A percentile compares a stretch with the other conserved stretches of the same genome.
phyloP scores from a whole-genome alignment of 192 early-diverging fungal species.

The Linnemannia elongata region DNA sequence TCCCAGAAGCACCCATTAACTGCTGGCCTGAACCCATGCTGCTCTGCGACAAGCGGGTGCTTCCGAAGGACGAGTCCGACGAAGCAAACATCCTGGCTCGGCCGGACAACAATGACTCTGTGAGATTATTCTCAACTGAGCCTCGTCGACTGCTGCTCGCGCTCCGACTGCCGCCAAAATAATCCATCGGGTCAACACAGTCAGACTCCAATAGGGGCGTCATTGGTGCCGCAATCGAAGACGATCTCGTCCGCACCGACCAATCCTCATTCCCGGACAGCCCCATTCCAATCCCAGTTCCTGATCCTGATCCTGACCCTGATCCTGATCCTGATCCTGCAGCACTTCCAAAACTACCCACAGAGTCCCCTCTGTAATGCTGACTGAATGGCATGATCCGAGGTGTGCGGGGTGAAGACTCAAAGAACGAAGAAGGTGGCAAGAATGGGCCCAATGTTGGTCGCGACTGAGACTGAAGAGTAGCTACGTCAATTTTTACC shows the following conservation, averaged over 20 bases:
- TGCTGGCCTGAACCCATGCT: neutral
- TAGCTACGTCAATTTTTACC: constrained; percentile 22
- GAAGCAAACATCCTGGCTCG: constrained; percentile 41
- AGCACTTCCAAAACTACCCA: neutral
- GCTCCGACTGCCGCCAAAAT: constrained; percentile 50
- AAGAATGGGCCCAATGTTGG: constrained; percentile 23
- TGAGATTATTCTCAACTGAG: constrained; percentile 48
- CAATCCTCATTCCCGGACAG: constrained; percentile 23
- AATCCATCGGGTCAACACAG: constrained; percentile 31
- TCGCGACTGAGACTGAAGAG: neutral
- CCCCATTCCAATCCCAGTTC: neutral
- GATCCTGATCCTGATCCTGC: neutral
- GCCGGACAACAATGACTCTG: constrained; percentile 43
- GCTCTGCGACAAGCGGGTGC: neutral
- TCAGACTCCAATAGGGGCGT: constrained; percentile 36
- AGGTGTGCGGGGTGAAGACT: constrained; percentile 42
- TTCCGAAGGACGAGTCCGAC: neutral
- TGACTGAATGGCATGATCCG: constrained; percentile 54
- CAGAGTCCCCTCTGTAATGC: neutral
- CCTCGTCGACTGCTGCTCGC: constrained; percentile 45
- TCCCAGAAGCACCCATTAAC: neutral
- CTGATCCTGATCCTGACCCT: neutral
- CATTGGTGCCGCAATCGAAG: constrained; percentile 37
- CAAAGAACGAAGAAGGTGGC: constrained; percentile 36
- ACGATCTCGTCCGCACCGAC: constrained; percentile 37